Evolutionary conservation across 345 rosid species (phyloP), one percentile per base, ranked within the genome.

Genomic region (Excoecaria cochinchinensis): DNA sequence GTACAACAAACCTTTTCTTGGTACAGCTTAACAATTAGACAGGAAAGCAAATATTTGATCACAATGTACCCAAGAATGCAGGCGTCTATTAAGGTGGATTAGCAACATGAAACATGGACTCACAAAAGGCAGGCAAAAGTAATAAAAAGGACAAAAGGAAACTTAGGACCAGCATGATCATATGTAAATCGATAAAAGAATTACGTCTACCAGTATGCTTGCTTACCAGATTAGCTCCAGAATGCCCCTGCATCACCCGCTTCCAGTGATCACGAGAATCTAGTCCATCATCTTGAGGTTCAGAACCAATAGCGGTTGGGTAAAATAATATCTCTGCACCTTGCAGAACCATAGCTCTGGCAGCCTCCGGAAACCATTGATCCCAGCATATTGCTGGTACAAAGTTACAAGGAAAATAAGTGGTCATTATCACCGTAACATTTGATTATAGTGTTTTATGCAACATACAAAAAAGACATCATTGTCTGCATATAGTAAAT

Each of bases 171-270:
- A 65, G 14, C 66, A 36, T 25, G 42, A 22, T n/a, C 10, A 55
- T 8, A 16, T 22, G 40, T 53, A 66, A 57, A 59, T 17, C 46
- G 21, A 36, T 31, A 67, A 76, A 47, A 57, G 42, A 19, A 53
- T 46, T 19, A 17, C 17, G 7, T 24, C 38, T 60, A 51, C 75
- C 51, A 76, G 70, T 65, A 58, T 15, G 60, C 42, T 67, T 53
- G 75, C 89, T 76, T 84, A 95, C 95, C 93, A 95, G 68, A 82
- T 93, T 93, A 71, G 98, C 98, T 66, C 96, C 99, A 74, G 99
- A 93, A 88, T 95, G 98, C 24, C 99, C 98, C 84, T 95, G 99
- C 98, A 93, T 90, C 70, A 90, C 99, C 77, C 95, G 82, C 78
- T 59, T 92, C 99, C 95, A 95, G 79, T 95, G 99, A 76, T 91